Base-by-base conservation (phyloP, 208 protist genomes). In the Wallacemonas collosoma region DNA sequence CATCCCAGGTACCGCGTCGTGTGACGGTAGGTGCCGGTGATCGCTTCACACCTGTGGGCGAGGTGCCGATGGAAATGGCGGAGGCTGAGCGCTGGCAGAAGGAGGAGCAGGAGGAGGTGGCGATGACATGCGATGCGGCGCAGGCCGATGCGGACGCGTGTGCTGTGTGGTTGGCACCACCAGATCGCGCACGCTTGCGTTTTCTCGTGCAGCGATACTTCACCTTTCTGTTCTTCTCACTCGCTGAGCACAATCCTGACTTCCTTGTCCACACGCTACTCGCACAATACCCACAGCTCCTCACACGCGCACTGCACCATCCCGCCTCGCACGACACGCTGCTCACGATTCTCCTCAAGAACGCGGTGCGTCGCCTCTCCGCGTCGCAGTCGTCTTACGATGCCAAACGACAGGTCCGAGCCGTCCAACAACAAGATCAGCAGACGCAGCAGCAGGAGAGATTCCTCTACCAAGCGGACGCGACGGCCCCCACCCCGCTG, bases 191-290 rank as follows among this genome's bases (percentile, higher is more conserved):
- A 3, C 62, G 40, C 3, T 14, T 62, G 47, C 45, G 57, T 35
- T 65, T 65, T 17, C 41, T 65, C 7, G 60, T 65, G 38, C 60
- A 76, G n/a, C 44, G 60, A 3, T 82, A 82, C 72, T 15, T 66
- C 11, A 51, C 73, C 41, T 68, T 64, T 56, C 51, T 91, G 9
- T 54, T 88, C 1, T 91, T 88, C 74, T 38, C 65, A 5, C 83
- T 77, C 65, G 86, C 76, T 12, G 82, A 88, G 48, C 71, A 88
- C 73, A 88, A 88, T 61, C 82, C 79, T 40, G 72, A 71, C 12
- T 65, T 57, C 58, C 74, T 88, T 5, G 48, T 68, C 12, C 54
- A 54, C 14, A 50, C 43, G 8, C 53, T 88, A 26, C 70, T 88
- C n/a, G 39, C 62, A 47, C 17, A 38, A 2, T 83, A 79, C 44